Base-by-base conservation (phyloP, 345 rosid species). In the Euphorbia peplus region DNA sequence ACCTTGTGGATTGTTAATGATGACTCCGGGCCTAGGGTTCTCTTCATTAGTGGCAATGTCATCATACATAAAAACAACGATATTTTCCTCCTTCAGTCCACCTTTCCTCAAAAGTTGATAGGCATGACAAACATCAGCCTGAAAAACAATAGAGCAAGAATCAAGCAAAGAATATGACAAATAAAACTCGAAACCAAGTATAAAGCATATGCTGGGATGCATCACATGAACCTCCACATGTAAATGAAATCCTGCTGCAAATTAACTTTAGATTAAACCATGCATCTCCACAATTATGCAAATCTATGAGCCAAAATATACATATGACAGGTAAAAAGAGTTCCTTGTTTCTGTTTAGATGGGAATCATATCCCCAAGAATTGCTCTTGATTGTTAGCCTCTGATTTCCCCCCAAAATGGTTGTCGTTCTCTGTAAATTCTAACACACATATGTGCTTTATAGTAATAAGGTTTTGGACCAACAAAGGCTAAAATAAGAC, bases 11-110 rank as follows among this genome's bases (percentile, higher is more conserved):
- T 76, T 83, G 56, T 93, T 93, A 57, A 93, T 89, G 68, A 93
- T 77, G 24, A 90, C 59, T 42, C 99, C 99, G 47, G 79, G 88
- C 78, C 96, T 80, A 19, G 99, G 99, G 80, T 95, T 95, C 82
- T 90, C 92, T 51, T 63, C 76, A 68, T 87, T 71, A 63, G 29
- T 6, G 26, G 96, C 96, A 66, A 95, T 91, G 78, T 95, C 99
- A 78, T 95, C 99, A 61, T 91, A 95, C 96, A 95, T 91, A 75
- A 91, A 91, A 44, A 91, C 96, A 32, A 95, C 74, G 3, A 95
- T 91, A 64, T 95, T 95, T 79, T 95, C 98, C 54, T 95, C 99
- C 67, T 91, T 90, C 63, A 95, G 41, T 41, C 98, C 98, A 5
- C 98, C 99, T 74, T 90, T 86, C 79, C 73, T 95, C 80, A 95